Percentiles rank a stretch among this genome's conserved stretches.
phyloP scores from a whole-genome alignment of 495 filamentous ascomycete species.

The Thozetella sp. region DNA sequence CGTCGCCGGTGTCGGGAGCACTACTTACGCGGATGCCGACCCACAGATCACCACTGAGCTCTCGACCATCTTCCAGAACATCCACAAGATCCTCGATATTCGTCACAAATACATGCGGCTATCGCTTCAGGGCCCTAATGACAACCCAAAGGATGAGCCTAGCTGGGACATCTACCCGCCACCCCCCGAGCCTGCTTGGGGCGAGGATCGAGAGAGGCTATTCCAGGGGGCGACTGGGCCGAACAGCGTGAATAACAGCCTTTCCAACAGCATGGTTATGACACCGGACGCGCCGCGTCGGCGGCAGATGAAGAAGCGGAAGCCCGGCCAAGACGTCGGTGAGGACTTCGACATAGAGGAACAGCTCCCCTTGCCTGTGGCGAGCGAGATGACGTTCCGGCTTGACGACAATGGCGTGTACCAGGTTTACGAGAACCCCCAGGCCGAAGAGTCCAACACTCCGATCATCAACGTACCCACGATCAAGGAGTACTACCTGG shows the following conservation, averaged over 20 bases:
- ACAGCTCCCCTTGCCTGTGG: slow-evolving; percentile 67
- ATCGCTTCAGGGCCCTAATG: slow-evolving; percentile 76
- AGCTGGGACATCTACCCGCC: slow-evolving; percentile 89
- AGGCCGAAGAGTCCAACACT: slow-evolving; percentile 57
- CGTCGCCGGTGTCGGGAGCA: slow-evolving; percentile 30
- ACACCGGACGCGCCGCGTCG: slow-evolving; percentile 26
- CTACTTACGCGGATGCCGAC: slow-evolving; percentile 56
- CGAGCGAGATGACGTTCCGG: slow-evolving; percentile 70
- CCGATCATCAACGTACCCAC: slow-evolving; percentile 84
- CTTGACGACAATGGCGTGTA: slow-evolving; percentile 86
- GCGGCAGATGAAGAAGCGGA: slow-evolving; percentile 60
- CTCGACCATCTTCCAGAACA: slow-evolving; percentile 80
- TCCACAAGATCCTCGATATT: slow-evolving; percentile 80
- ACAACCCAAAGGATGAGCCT: slow-evolving; percentile 86
- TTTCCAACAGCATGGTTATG: slow-evolving; percentile 57
- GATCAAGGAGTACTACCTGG: slow-evolving; percentile 91
- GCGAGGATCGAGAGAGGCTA: slow-evolving; percentile 61
- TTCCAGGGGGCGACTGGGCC: slow-evolving; percentile 30
- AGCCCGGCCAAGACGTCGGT: slow-evolving; percentile 88
- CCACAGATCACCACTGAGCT: slow-evolving; percentile 80
- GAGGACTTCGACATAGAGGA: slow-evolving; percentile 76
- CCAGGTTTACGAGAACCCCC: slow-evolving; percentile 78
- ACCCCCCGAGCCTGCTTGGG: slow-evolving; percentile 89
- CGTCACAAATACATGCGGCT: slow-evolving; percentile 85
- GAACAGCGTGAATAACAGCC: slow-evolving; percentile 46